These are phyloP conservation scores for Alternaria solani DNA, from an alignment of 2,329 filamentous ascomycete genomes.

Conservation along the genomic window DNA sequence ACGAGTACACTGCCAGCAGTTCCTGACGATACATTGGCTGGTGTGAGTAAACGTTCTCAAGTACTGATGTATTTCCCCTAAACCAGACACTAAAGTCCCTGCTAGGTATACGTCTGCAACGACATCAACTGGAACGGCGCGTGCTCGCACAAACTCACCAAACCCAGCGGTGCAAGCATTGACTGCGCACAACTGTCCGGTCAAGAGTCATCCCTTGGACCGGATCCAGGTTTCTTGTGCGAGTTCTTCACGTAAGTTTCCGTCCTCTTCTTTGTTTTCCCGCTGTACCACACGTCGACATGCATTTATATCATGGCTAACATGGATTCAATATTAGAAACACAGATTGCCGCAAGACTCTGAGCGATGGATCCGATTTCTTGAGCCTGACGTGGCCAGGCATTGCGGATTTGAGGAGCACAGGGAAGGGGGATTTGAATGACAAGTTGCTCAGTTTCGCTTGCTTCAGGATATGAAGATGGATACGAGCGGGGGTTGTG, in stretches of 20 bases:
- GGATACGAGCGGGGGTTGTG: no score
- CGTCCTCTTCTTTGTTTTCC: neutral
- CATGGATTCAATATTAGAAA: conserved; percentile 19
- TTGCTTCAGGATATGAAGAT: conserved; percentile 13
- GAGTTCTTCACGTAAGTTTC: conserved; percentile 39
- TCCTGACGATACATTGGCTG: neutral
- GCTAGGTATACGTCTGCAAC: conserved; percentile 39
- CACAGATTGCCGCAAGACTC: conserved; percentile 18
- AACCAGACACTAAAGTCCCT: neutral
- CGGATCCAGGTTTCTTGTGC: conserved; percentile 35
- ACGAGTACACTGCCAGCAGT: neutral
- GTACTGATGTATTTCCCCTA: neutral
- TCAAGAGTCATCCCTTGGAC: conserved; percentile 28
- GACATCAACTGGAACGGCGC: conserved; percentile 32
- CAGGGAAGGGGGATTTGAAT: conserved; percentile 28
- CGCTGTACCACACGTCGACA: neutral
- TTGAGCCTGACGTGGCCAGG: conserved; percentile 27
- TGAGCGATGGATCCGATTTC: conserved; percentile 14
- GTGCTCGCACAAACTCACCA: conserved; percentile 23
- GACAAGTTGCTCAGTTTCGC: conserved; percentile 25
- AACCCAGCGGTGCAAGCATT: conserved; percentile 19
- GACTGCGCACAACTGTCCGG: conserved; percentile 31
- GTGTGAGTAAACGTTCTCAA: neutral
- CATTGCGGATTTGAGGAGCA: conserved; percentile 22
- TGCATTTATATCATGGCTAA: neutral